Base-by-base conservation (phyloP, 1,139 yeast genomes). In the Zygotorulaspora mrakii region DNA sequence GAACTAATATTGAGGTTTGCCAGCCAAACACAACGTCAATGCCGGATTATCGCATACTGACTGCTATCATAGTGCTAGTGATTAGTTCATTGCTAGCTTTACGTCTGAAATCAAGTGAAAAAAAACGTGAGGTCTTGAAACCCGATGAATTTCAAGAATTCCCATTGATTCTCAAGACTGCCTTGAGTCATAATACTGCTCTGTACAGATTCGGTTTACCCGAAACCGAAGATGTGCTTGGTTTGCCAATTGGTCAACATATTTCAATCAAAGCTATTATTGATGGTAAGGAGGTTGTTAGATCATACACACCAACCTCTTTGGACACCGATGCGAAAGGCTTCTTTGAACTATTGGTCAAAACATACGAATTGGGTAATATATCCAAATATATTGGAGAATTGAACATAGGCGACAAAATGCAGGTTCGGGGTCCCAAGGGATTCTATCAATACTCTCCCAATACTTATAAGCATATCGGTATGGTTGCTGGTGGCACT, bases 191-290 rank as follows among this genome's bases (percentile, higher is more conserved):
- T 64, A 88, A 89, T 65, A 74, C 95, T 10, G 87, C 94, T 40
- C 68, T 87, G 44, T 89, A 85, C 66, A 76, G 94, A 59, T 88
- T 91, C 59, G 89, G 85, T 2, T 76, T 91, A 54, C 95, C 96
- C 39, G 73, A 74, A 47, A 72, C 82, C 27, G 71, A 78, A 36
- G 94, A 85, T 61, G 71, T 79, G 37, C 74, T 91, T 47, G 96
- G 96, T 5, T 74, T 91, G 53, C 97, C 97, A 41, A 84, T 88
- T 59, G 98, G 98, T 40, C 97, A 91, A 68, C 96, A 88, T 62
- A 81, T 88, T 57, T 75, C 85, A 33, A 79, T 86, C 55, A 77
- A 81, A 24, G 91, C 95, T 32, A 70, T 68, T 35, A 77, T 83
- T 54, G 74, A 76, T 52, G 96, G 84, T 45, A 87, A 87, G 68